Base-by-base conservation (phyloP, 2,329 filamentous ascomycete species). In the Monilinia fructigena region DNA sequence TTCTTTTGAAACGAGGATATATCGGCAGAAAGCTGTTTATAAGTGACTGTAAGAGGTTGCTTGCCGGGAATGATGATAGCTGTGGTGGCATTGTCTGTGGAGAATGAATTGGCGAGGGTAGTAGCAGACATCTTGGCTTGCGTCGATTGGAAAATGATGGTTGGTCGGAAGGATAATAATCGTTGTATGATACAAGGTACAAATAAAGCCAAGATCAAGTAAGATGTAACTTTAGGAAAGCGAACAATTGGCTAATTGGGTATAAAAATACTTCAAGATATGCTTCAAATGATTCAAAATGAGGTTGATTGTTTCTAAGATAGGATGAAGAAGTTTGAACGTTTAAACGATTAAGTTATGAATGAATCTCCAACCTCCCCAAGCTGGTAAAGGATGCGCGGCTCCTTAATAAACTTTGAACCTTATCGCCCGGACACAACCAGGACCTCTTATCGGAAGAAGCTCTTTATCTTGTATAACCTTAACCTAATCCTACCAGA, bases 21-120 rank as follows among this genome's bases (percentile, higher is more conserved):
- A 75, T 93, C 88, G 68, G 82, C 77, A 63, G 84, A 78, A 63
- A 96, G 85, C 74, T 87, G 83, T 69, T 82, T 78, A 80, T 92
- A 94, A 50, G 89, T 89, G 70, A 92, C 81, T n/a, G 82, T 85
- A 68, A 92, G 81, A 67, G 88, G 79, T 8, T 86, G 81, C 70
- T 85, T 86, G 67, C 84, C 85, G 40, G 91, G 91, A 59, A 95
- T 82, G 75, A 95, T 91, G 77, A 95, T 81, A 68, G 91, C 91
- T 18, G 84, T 82, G 26, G 82, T 77, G 65, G 80, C 73, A 31
- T 82, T 82, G 68, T 79, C 78, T 52, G 79, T 76, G 26, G 83
- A 82, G 76, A 89, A 85, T 67, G 85, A 82, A 72, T 82, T 84
- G 66, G 82, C 79, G 47, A 89, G 80, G 35, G 86, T 88, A n/a